Percentiles rank a stretch among this genome's conserved stretches.
Evolutionary conservation across 495 filamentous ascomycete species (phyloP).

Genomic region (Lophium mytilinum): DNA sequence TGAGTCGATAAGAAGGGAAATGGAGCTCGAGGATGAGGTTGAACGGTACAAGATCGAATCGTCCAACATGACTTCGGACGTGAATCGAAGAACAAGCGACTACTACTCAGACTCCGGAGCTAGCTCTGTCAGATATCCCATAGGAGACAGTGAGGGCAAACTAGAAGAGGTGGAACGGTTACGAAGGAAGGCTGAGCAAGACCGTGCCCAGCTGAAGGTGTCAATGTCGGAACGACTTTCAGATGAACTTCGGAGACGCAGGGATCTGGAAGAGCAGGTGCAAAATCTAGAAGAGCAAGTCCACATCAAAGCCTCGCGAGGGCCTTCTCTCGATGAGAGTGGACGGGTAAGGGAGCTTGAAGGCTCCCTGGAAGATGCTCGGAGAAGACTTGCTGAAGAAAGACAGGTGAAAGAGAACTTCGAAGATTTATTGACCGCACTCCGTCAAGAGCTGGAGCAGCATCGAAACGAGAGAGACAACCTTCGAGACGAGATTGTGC

Average conservation of each 20-base stretch:
- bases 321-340: slow-evolving; percentile 39
- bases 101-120: slow-evolving; percentile 96
- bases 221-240: slow-evolving; percentile 76
- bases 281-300: slow-evolving; percentile 70
- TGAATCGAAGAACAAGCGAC: slow-evolving; percentile 78
- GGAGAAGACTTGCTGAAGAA: slow-evolving; percentile 76
- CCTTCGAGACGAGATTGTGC: slow-evolving; percentile 76
- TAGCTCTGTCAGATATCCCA: slow-evolving; percentile 66
- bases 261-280: slow-evolving; percentile 71
- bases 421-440: slow-evolving; percentile 77
- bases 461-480: slow-evolving; percentile 85
- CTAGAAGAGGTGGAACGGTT: slow-evolving; percentile 78
- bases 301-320: slow-evolving; percentile 42
- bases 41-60: slow-evolving; percentile 70
- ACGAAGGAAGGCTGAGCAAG: slow-evolving; percentile 79
- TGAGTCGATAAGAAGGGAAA: slow-evolving; percentile 83
- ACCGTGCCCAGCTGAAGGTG: slow-evolving; percentile 78
- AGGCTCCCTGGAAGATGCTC: slow-evolving; percentile 65
- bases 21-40: slow-evolving; percentile 92
- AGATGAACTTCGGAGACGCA: slow-evolving; percentile 68
- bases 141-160: slow-evolving; percentile 54
- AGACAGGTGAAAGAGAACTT: slow-evolving; percentile 85
- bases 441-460: slow-evolving; percentile 73
- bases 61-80: slow-evolving; percentile 34
- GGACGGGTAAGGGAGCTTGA: slow-evolving; percentile 69